Evolutionary conservation across 176 grass and related monocot species (phyloP).

Genomic region (Avena insularis): DNA sequence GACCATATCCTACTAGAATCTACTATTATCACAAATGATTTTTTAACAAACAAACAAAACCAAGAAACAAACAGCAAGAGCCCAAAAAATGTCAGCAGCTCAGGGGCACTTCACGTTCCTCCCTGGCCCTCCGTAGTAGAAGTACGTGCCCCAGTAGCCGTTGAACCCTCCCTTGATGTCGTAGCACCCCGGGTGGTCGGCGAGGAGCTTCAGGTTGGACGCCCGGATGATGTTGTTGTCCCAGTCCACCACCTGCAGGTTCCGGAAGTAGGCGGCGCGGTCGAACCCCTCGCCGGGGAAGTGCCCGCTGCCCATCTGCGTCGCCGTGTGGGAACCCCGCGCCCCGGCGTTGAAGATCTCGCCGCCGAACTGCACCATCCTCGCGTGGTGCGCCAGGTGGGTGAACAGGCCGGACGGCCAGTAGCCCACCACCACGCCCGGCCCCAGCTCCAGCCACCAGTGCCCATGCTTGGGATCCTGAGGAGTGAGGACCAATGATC

Average conservation of each 20-base stretch:
- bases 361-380: constrained; percentile 93
- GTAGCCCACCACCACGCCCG: constrained; percentile 70
- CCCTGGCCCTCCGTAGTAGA: constrained; percentile 89
- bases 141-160: constrained; percentile 70
- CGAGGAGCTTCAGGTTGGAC: constrained; percentile 64
- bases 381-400: constrained; percentile 74
- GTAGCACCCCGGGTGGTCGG: constrained; percentile 79
- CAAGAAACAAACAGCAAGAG: not conserved
- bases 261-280: constrained; percentile 81
- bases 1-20: constrained; percentile 31
- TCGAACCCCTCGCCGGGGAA: constrained; percentile 70
- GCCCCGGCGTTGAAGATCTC: constrained; percentile 71
- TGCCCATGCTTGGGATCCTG: constrained; percentile 89
- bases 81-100: not conserved
- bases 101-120: constrained; percentile 74
- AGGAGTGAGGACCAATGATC: not conserved
- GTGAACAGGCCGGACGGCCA: constrained; percentile 91
- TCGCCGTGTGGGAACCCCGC: constrained; percentile 68
- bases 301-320: constrained; percentile 91
- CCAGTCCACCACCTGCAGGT: constrained; percentile 88
- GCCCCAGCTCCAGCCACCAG: constrained; percentile 84
- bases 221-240: constrained; percentile 82
- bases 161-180: constrained; percentile 73
- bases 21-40: not conserved
- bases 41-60: not conserved